Conservation (phyloP, 164 flowering plant genomes). For the Dillenia turbinata region DNA sequence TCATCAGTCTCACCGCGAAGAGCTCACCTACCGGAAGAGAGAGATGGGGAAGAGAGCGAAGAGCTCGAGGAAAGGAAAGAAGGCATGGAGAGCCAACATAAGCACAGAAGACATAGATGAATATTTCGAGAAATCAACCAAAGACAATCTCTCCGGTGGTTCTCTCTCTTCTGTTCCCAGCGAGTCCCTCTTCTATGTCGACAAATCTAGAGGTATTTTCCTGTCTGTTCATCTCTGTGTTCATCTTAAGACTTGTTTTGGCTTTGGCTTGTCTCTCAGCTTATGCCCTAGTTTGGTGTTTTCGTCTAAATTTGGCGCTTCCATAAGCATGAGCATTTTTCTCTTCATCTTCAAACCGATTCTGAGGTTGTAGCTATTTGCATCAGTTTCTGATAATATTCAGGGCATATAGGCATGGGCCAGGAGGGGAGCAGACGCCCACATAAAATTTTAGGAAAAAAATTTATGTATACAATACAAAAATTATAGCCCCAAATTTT, state of each 20-base stretch:
- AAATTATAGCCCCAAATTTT: no score
- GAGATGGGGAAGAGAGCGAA: slow-evolving; percentile 75
- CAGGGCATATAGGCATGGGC: no score
- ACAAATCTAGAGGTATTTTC: slow-evolving; percentile 65
- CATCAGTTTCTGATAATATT: no score
- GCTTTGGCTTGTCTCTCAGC: background rate
- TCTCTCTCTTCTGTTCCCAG: slow-evolving; percentile 49
- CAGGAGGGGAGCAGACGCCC: no score
- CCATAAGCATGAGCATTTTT: no score
- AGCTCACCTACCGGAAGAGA: slow-evolving; percentile 4
- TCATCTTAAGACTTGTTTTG: background rate
- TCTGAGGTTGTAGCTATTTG: no score
- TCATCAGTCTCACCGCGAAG: no score
- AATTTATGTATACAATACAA: no score
- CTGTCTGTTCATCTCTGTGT: background rate
- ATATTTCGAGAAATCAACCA: slow-evolving; percentile 73
- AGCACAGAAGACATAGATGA: slow-evolving; percentile 75
- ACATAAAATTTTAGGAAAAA: no score
- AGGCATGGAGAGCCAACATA: slow-evolving; percentile 95
- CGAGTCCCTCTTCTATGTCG: slow-evolving; percentile 77
- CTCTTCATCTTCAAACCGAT: no score
- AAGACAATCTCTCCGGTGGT: slow-evolving; percentile 92
- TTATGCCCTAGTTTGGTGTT: background rate
- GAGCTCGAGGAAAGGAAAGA: slow-evolving; percentile 82
- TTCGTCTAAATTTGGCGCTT: no score